Conservation (phyloP, 192 early-diverging fungal species). For the Entrophospora sp. region DNA sequence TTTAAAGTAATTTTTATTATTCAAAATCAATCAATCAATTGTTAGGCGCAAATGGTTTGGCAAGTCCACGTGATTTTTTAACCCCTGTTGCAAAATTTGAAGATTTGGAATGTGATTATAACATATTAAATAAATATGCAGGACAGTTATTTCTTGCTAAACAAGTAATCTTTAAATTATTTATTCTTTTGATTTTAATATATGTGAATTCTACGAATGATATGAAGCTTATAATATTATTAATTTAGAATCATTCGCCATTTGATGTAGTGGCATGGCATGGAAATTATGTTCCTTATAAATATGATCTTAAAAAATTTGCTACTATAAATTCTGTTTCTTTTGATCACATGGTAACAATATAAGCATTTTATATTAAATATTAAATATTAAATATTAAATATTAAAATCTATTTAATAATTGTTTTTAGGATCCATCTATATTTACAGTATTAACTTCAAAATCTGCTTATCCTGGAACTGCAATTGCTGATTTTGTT, state of each 20-base stretch:
- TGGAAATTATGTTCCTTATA: slow-evolving; percentile 93
- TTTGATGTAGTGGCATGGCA: slow-evolving; percentile 98
- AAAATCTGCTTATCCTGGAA: slow-evolving; percentile 76
- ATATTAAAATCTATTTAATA: neutral
- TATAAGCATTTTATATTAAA: neutral
- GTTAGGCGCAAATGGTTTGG: slow-evolving; percentile 79
- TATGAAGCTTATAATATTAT: slow-evolving; percentile 59
- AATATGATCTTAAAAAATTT: slow-evolving; percentile 81
- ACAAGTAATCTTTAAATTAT: too few species aligned
- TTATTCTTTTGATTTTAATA: too few species aligned
- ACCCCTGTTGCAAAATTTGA: slow-evolving; percentile 62
- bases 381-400: neutral
- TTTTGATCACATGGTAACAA: slow-evolving; percentile 70
- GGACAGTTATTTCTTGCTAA: too few species aligned
- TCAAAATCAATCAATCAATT: neutral
- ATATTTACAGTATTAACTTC: slow-evolving; percentile 91
- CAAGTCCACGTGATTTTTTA: too few species aligned
- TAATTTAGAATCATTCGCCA: slow-evolving; percentile 70
- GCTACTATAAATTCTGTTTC: slow-evolving; percentile 82
- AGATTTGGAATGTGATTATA: slow-evolving; percentile 28
- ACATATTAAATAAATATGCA: slow-evolving; percentile 74
- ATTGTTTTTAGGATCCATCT: slow-evolving; percentile 69
- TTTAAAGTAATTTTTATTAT: too few species aligned
- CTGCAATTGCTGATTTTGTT: slow-evolving; percentile 87
- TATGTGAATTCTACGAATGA: too few species aligned